phyloP scores from a whole-genome alignment of 768 basidiomycete species.

The Boletus coccyginus region DNA sequence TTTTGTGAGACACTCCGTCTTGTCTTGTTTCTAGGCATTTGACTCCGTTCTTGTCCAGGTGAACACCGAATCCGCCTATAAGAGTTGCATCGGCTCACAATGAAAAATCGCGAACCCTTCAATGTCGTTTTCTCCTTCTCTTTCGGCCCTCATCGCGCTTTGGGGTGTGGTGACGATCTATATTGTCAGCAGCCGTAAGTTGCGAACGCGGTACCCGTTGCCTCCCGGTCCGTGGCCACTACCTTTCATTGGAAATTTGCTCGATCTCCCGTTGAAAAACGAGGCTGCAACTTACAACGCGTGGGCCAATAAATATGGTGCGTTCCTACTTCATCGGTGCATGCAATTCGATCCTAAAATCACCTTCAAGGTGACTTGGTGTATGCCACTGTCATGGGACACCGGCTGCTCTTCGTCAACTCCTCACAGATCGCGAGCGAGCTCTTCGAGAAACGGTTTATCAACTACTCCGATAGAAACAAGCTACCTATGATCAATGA shows the following conservation, averaged over 20 bases:
- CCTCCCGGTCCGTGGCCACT: conserved; percentile 55
- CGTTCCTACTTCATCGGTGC: neutral
- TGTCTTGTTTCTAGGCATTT: neutral
- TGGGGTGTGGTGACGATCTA: conserved; percentile 20
- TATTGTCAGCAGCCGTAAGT: conserved; percentile 12
- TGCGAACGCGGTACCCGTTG: conserved; percentile 30
- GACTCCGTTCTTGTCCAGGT: conserved; percentile 10
- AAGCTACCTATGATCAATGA: conserved; percentile 49
- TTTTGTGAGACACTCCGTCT: conserved; percentile 6
- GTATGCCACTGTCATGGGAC: conserved; percentile 49
- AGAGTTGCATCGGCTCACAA: conserved; percentile 2
- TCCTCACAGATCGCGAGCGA: conserved; percentile 45
- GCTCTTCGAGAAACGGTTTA: conserved; percentile 54
- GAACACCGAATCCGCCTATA: conserved; percentile 17
- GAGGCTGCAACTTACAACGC: conserved; percentile 41
- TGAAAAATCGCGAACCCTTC: conserved; percentile 1
- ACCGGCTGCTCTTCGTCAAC: conserved; percentile 48
- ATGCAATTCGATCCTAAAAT: neutral
- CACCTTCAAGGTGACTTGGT: conserved; percentile 45
- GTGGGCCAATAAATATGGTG: conserved; percentile 40
- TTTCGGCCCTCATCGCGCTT: conserved; percentile 21
- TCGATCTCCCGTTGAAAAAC: conserved; percentile 40
- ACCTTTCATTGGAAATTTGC: conserved; percentile 54
- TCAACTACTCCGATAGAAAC: conserved; percentile 55
- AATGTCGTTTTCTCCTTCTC: conserved; percentile 15